Percentiles rank a stretch among this genome's conserved stretches.
These are phyloP conservation scores for Cutaneotrichosporon arboriforme DNA, from an alignment of 1,284 basidiomycete genomes.

Conservation along the genomic window DNA sequence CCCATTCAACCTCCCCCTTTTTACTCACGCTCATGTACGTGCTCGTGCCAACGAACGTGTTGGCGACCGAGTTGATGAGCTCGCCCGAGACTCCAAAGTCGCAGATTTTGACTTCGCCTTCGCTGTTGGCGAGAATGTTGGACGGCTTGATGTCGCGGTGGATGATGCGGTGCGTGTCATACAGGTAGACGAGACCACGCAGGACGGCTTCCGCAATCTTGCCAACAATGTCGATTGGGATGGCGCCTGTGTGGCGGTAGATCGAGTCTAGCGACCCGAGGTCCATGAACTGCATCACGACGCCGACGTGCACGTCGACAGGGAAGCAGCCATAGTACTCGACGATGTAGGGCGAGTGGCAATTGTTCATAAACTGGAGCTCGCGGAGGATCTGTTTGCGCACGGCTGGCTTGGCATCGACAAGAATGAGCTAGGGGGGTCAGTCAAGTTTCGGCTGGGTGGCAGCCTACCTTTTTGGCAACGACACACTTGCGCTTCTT, in stretches of 20 bases:
- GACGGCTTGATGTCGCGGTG: conserved; percentile 99
- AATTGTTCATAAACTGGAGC: conserved; percentile 97
- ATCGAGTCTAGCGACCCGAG: conserved; percentile 68
- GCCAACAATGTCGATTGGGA: conserved; percentile 82
- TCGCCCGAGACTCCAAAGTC: conserved; percentile 99
- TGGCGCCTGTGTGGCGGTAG: conserved; percentile 86
- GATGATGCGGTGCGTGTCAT: conserved; percentile 98
- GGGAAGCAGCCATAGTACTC: conserved; percentile 95
- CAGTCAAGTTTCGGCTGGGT: not conserved
- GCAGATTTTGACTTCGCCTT: conserved; percentile 94
- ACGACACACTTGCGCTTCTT: conserved; percentile 80
- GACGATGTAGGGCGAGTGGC: conserved; percentile 86
- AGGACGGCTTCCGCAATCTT: conserved; percentile 89
- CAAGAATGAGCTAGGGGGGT: conserved; percentile 74
- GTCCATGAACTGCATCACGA: conserved; percentile 98
- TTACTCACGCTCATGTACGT: conserved; percentile 95
- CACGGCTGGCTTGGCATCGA: conserved; percentile 95
- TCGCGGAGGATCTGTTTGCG: conserved; percentile 97
- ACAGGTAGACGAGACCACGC: conserved; percentile 92
- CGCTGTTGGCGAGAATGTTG: conserved; percentile 90
- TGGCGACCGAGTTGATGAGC: conserved; percentile 95
- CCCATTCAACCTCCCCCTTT: too few species aligned
- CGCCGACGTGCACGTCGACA: conserved; percentile 94
- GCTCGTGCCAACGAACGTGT: conserved; percentile 97
- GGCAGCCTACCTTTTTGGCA: conserved; percentile 78